Evolutionary conservation across 2,329 filamentous ascomycete genomes (phyloP), one percentile per base, ranked within the genome.

Genomic region (Cercospora citrullina): DNA sequence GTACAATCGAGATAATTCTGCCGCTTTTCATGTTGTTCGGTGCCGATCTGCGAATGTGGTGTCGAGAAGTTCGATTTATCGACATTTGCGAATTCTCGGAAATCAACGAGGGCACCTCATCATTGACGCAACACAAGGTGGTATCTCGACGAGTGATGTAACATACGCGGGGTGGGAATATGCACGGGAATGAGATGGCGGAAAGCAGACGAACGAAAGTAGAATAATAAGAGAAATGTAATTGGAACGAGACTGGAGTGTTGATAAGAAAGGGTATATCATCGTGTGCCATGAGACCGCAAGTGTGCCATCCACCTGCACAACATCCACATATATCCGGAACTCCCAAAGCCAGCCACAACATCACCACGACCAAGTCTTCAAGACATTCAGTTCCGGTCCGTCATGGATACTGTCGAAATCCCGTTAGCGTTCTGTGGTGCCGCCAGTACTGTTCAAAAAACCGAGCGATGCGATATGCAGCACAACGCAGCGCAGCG

Each of bases 361-460:
- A 8, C 6, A 28, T 30, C 45, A 65, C 67, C 67, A 68, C 51
- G 67, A 65, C 67, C 67, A 68, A 30, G 67, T 68, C 63, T 68
- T 66, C 63, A 68, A 58, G 18, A 68, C 67, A 31, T 68, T 68
- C 18, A 68, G 31, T 39, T 68, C 67, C 16, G 67, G 67, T 28
- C 67, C 63, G 39, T 68, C 67, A 30, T 63, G 58, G 21, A 68
- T 60, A 65, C 67, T 66, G 66, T 58, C 39, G 26, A 45, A 14
- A 31, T 26, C 16, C 26, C 45, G 33, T 68, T 63, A 68, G 67
- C 67, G 64, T 68, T 59, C 48, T 30, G 58, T 60, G 57, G 31
- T 12, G 31, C 30, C 14, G 8, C 48, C 4, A 61, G 53, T 63
- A 16, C 53, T 58, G 53, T 55, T 18, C 23, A 51, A 60, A 42